These are phyloP conservation scores for Avena sativa DNA, from an alignment of 176 grass and related monocot species.

Conservation along the genomic window DNA sequence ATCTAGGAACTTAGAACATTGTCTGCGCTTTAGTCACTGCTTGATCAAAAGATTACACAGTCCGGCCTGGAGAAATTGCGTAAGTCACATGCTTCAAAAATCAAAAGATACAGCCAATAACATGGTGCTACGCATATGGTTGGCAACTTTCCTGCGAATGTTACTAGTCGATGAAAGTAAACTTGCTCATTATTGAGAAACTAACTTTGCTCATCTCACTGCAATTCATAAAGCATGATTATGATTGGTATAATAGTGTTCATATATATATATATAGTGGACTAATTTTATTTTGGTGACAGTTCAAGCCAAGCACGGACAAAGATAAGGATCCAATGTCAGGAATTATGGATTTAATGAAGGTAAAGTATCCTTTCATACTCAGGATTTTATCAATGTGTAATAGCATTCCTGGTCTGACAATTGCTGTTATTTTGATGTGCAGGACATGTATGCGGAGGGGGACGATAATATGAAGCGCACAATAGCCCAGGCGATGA, in stretches of 20 bases:
- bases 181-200: not conserved
- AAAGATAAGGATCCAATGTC: constrained; percentile 94
- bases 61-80: no score
- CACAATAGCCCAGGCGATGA: constrained; percentile 79
- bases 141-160: not conserved
- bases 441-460: constrained; percentile 82
- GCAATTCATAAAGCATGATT: not conserved
- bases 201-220: not conserved
- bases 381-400: not conserved
- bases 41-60: not conserved
- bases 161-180: not conserved
- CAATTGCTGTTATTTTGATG: not conserved
- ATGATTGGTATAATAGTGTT: not conserved
- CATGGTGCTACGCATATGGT: no score
- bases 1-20: not conserved
- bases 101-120: no score
- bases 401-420: not conserved
- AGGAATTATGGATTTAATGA: constrained; percentile 96
- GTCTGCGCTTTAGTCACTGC: not conserved
- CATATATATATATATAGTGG: no score
- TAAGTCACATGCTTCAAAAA: no score
- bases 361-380: constrained; percentile 44
- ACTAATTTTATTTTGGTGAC: constrained; percentile 23
- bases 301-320: constrained; percentile 78
- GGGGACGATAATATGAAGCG: constrained; percentile 89